Percentiles rank a stretch among this genome's conserved stretches.
These are phyloP conservation scores for Panicum virgatum DNA, from an alignment of 202 grass and related monocot genomes.

Conservation along the genomic window DNA sequence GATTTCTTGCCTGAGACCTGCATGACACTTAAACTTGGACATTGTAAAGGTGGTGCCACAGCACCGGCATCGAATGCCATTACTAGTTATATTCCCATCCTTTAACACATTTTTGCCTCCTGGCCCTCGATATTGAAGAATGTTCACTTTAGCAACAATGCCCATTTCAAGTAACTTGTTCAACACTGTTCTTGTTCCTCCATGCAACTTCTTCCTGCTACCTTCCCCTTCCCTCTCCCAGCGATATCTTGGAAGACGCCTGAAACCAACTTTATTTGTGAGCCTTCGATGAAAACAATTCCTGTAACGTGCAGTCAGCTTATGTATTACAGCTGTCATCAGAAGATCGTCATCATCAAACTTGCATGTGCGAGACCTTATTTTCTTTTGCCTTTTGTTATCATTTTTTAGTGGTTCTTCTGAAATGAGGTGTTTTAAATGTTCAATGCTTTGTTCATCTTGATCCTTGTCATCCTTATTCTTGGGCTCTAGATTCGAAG, in stretches of 20 bases:
- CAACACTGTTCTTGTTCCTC: constrained; percentile 69
- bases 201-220: constrained; percentile 27
- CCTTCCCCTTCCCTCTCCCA: constrained; percentile 42
- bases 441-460: constrained; percentile 36
- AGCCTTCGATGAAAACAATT: constrained; percentile 38
- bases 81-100: constrained; percentile 65
- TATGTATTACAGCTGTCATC: constrained; percentile 67
- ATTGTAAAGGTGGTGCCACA: constrained; percentile 63
- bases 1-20: constrained; percentile 46
- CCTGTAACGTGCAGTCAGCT: constrained; percentile 46
- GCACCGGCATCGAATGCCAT: constrained; percentile 74
- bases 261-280: constrained; percentile 41
- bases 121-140: constrained; percentile 60
- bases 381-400: constrained; percentile 31
- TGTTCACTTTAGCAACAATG: constrained; percentile 47
- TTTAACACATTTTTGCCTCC: constrained; percentile 61
- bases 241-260: constrained; percentile 38
- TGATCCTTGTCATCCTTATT: constrained; percentile 14
- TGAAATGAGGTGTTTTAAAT: constrained; percentile 7
- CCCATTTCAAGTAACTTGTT: constrained; percentile 75
- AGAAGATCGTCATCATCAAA: constrained; percentile 73
- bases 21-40: constrained; percentile 70
- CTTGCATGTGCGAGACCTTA: constrained; percentile 32
- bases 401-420: constrained; percentile 21
- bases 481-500: constrained; percentile 6